Base-by-base conservation (phyloP, 2,329 filamentous ascomycete genomes). In the Didymella arachidicola region DNA sequence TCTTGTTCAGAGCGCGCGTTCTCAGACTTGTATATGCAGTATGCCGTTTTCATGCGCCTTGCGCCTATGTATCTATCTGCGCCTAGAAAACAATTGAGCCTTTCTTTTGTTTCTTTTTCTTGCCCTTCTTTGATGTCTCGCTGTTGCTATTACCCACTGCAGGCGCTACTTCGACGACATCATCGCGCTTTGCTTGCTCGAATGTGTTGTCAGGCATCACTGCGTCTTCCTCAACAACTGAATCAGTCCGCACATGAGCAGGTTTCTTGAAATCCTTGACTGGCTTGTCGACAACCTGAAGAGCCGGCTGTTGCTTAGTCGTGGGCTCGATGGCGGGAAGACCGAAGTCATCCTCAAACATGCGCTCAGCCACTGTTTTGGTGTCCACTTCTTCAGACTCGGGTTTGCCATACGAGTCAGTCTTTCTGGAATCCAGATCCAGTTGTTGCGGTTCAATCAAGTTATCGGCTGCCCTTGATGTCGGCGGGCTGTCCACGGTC, bases 31-130 rank as follows among this genome's bases (percentile, higher is more conserved):
- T 14, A 11, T 41, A 22, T 11, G 38, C 14, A 25, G 0, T 8
- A 19, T 41, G 19, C 38, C 16, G 25, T 14, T 5, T 6, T 4
- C 14, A 25, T 41, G 19, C 38, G 19, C 18, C 38, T 22, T 5
- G 25, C 18, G 38, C 43, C 43, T 29, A 19, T 45, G 27, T 45
- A 30, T 45, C 27, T 45, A 10, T 45, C 12, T 25, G 7, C 19
- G 11, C 18, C 42, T 55, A 48, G 10, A 52, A 54, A 1, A 27
- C 26, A 19, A 44, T 53, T 1, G 41, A 50, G 4, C 52, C 59
- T 42, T 61, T 63, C 32, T 38, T 49, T 6, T 41, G 52, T 5
- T 57, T 61, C 29, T 52, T 57, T 54, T 49, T 59, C 43, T 48
- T 59, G 7, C 18, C 39, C 30, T 61, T 63, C 42, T 51, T 57